Evolutionary conservation across 1,139 yeast species (phyloP), one percentile per base, ranked within the genome.

Genomic region (Saccharomyces pastorianus): DNA sequence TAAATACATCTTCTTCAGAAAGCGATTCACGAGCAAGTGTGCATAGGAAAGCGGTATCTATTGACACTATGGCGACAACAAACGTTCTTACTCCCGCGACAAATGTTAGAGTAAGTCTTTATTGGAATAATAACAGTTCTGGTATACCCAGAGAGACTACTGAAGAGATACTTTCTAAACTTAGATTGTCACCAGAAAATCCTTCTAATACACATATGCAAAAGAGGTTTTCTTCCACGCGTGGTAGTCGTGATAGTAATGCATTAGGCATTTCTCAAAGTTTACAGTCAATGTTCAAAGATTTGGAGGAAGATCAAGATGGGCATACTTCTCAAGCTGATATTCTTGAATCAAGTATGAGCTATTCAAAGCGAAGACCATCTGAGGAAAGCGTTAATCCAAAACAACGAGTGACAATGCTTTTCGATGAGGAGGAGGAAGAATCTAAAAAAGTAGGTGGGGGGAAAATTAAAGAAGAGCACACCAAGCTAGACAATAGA

Each of bases 151-250:
- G 71, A 32, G 70, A 67, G 50, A 67, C 71, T 1, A 67, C 71
- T 4, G 71, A 65, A 51, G 69, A 67, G 49, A 60, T 68, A n/a
- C 59, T 68, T 6, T 64, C 70, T 9, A 67, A 64, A 52, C 64
- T 68, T 53, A 59, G 61, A 46, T 49, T 66, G 32, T 58, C 67
- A 2, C 68, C 70, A 4, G 68, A 65, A 27, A 61, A 59, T 38
- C 31, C 59, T 3, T 48, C 49, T 8, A 58, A 53, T 20, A 53
- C 55, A 8, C 47, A 48, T 6, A 50, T 58, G 6, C 64, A 61
- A 51, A 65, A 63, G 49, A 58, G 69, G 44, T 61, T 59, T 49
- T 65, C 70, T 1, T 50, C 55, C 13, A 46, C 51, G 6, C 51
- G 58, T 5, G 52, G 55, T 11, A 50, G 31, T 23, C 51, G 53